Percentiles rank a stretch among this genome's conserved stretches.
Conservation (phyloP, 257 asterid species). For the Solanum sejunctum region DNA sequence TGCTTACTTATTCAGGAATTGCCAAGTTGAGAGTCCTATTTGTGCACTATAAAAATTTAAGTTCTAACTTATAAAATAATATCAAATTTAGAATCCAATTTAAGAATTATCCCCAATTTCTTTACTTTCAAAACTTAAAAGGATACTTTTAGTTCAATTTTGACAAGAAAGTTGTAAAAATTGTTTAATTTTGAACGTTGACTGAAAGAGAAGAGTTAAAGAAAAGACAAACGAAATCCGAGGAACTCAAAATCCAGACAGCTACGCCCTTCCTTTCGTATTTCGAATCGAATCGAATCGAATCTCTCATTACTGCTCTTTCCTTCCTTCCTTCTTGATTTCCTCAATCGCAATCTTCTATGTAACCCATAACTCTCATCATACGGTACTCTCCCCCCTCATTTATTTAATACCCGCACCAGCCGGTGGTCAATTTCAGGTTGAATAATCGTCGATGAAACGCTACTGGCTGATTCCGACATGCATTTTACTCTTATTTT, state of each 20-base stretch:
- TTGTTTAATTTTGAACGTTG: background rate
- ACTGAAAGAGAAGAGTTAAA: background rate
- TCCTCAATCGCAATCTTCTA: constrained; percentile 6
- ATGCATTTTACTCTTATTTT: constrained; percentile 2
- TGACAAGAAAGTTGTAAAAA: too few species aligned
- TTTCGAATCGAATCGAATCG: constrained; percentile 46
- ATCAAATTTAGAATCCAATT: too few species aligned
- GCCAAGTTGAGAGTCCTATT: too few species aligned
- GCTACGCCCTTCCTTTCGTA: background rate
- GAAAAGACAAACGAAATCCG: background rate
- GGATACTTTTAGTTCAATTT: too few species aligned
- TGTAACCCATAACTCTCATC: background rate
- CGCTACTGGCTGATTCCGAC: constrained; percentile 5
- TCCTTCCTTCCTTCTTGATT: background rate
- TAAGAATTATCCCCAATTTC: too few species aligned
- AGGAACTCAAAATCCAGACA: background rate
- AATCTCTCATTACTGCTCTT: constrained; percentile 10
- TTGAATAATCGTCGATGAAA: constrained; percentile 20
- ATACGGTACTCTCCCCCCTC: background rate
- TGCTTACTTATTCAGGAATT: too few species aligned
- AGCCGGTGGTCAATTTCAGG: background rate
- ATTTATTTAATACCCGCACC: background rate
- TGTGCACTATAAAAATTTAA: too few species aligned
- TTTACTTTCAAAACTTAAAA: too few species aligned
- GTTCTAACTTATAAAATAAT: too few species aligned